These are phyloP conservation scores for Arabis alpina DNA, from an alignment of 345 rosid species.

Conservation along the genomic window DNA sequence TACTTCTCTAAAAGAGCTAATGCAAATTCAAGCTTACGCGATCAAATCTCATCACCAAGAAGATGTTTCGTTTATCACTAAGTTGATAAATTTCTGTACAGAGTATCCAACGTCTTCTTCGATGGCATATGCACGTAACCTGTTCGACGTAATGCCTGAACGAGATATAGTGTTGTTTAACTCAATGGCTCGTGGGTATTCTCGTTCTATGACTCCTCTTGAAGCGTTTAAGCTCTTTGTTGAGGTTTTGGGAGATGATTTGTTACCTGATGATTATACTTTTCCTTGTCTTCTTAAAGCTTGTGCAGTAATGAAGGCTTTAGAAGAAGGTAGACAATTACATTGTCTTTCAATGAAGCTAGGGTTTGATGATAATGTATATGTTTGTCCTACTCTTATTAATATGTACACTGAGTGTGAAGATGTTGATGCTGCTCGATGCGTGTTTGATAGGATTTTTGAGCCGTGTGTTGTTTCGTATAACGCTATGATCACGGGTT, in stretches of 20 bases:
- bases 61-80: constrained; percentile 53
- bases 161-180: constrained; percentile 67
- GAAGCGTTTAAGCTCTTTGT: constrained; percentile 52
- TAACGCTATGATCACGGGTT: constrained; percentile 76
- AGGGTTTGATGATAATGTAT: constrained; percentile 53
- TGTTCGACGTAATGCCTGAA: constrained; percentile 61
- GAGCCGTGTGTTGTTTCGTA: constrained; percentile 75
- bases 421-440: constrained; percentile 63
- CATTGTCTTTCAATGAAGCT: constrained; percentile 59
- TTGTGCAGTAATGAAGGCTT: constrained; percentile 54
- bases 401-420: constrained; percentile 70
- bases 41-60: constrained; percentile 64
- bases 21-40: constrained; percentile 69
- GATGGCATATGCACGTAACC: constrained; percentile 56
- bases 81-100: constrained; percentile 69
- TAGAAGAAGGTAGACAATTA: constrained; percentile 65
- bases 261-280: constrained; percentile 66
- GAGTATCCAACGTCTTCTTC: constrained; percentile 46
- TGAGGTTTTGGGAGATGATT: constrained; percentile 48
- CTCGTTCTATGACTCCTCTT: constrained; percentile 50
- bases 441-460: constrained; percentile 57
- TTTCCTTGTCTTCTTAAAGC: constrained; percentile 73
- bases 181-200: constrained; percentile 71
- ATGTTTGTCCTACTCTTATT: constrained; percentile 70
- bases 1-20: constrained; percentile 57